Evolutionary conservation across 1,284 basidiomycete species (phyloP).

Genomic region (Apiotrichum mycotoxinovorans): DNA sequence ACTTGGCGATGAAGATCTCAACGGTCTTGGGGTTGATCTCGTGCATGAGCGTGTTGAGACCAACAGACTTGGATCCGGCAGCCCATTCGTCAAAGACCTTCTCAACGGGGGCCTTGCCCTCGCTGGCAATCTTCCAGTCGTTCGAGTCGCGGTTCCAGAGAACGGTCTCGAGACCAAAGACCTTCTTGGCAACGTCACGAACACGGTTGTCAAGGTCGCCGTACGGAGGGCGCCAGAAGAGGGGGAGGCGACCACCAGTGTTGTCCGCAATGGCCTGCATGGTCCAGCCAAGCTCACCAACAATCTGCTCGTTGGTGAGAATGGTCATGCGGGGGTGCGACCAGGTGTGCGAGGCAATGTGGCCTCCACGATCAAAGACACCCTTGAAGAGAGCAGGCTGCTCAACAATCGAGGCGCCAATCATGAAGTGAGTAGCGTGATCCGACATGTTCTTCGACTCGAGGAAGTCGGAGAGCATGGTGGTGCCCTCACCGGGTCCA

Average conservation of each 20-base stretch:
- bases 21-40: constrained; percentile 38
- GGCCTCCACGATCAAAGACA: background rate
- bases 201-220: constrained; percentile 56
- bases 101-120: constrained; percentile 26
- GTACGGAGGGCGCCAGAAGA: constrained; percentile 50
- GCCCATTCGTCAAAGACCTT: constrained; percentile 15
- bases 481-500: constrained; percentile 54
- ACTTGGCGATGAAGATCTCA: constrained; percentile 36
- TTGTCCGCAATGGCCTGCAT: constrained; percentile 48
- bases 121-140: constrained; percentile 47
- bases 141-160: constrained; percentile 48
- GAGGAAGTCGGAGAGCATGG: constrained; percentile 54
- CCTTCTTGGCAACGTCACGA: constrained; percentile 52
- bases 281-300: constrained; percentile 56
- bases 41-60: constrained; percentile 41
- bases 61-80: constrained; percentile 22
- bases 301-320: constrained; percentile 56
- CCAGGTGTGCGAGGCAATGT: constrained; percentile 4
- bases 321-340: constrained; percentile 36
- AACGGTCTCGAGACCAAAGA: constrained; percentile 49
- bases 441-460: constrained; percentile 52
- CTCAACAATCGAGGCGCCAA: background rate
- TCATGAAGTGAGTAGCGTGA: constrained; percentile 55
- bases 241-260: constrained; percentile 43
- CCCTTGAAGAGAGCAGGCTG: background rate